Base-by-base conservation (phyloP, 2,329 filamentous ascomycete species). In the Mollisiaceae sp. region DNA sequence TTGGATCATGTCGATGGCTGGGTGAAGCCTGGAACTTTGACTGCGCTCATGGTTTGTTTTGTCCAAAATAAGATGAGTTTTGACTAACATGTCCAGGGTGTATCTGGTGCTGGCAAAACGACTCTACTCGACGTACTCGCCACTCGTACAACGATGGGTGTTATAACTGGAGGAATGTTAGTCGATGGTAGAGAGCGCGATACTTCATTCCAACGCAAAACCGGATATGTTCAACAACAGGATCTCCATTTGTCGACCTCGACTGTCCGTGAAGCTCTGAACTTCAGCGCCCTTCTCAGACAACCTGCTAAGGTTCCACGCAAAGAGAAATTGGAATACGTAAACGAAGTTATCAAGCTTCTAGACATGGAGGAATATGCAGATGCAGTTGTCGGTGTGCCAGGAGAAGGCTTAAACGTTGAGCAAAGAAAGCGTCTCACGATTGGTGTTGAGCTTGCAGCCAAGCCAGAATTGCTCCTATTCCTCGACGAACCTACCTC, bases 401-500 rank as follows among this genome's bases (percentile, higher is more conserved):
- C 92, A 1, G 93, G 94, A 68, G 92, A 96, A 82, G 93, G 70
- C 59, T 62, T 75, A 5, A 75, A 75, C 55, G 71, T 74, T n/a
- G 87, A 89, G 72, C 87, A 89, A 77, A 82, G 86, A 56, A 89
- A 89, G 78, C 91, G 93, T 73, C 83, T 97, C 6, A 97, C 94
- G 0, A 97, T 97, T 69, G 94, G 93, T 77, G 94, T 97, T 32
- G 94, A 97, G 76, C 86, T 98, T 36, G 94, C 93, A 50, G 94
- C 94, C 11, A 97, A 94, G 81, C 94, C 94, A 8, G 88, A 92
- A 56, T 83, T 97, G 59, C 84, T 97, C 65, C 86, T 97, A 58
- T 97, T 97, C 81, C 86, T 97, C 56, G 94, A 97, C 73, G 94
- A 97, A 79, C 94, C 94, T 22, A 97, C 93, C 4, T 97, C 93